These are phyloP conservation scores for Sclerotinia trifoliorum DNA, from an alignment of 2,329 filamentous ascomycete genomes.

Conservation along the genomic window DNA sequence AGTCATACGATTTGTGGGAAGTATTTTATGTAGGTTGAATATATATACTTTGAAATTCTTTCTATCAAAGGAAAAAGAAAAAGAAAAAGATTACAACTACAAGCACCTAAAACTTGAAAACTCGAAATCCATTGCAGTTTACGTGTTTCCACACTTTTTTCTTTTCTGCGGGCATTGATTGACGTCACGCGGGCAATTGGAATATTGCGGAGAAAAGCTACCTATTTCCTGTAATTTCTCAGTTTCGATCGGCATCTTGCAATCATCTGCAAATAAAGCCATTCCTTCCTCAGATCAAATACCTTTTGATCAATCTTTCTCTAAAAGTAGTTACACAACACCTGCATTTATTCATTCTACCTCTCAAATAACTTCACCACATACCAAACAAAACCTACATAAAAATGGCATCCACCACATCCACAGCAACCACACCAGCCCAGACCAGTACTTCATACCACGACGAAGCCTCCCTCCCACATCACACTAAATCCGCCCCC, in stretches of 20 bases:
- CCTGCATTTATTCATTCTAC: neutral
- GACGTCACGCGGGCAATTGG: neutral
- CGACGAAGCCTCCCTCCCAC: neutral
- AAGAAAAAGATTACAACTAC: neutral
- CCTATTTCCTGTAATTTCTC: neutral
- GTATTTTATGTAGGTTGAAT: neutral
- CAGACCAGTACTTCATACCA: neutral
- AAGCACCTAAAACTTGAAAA: neutral
- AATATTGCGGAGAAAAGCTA: neutral
- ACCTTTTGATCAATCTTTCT: neutral
- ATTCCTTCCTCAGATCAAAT: neutral
- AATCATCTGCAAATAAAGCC: neutral
- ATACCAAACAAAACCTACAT: neutral
- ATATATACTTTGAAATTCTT: neutral
- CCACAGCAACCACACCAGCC: neutral
- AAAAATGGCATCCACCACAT: slow-evolving; percentile 7
- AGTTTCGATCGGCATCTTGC: neutral
- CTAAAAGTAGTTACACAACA: neutral
- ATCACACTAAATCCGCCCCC: neutral
- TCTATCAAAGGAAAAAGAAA: neutral
- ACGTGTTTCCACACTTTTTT: neutral
- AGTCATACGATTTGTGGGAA: neutral
- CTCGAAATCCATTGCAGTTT: neutral
- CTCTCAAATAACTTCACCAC: neutral
- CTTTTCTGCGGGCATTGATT: neutral